Conservation (phyloP, 164 flowering plant species). For the Dillenia suffruticosa region DNA sequence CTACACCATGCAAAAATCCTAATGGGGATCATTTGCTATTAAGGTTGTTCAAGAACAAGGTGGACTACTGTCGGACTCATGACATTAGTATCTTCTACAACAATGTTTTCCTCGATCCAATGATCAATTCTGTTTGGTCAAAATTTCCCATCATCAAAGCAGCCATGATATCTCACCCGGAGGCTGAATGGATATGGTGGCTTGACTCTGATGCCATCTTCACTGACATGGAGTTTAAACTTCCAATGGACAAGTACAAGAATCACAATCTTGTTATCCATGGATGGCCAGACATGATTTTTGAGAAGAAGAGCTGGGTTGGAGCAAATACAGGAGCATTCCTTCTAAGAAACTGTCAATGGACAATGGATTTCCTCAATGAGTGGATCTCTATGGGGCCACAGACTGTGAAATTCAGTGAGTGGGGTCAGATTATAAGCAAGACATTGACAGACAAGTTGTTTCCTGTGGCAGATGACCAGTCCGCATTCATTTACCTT, state of each 20-base stretch:
- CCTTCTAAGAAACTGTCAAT: conserved; percentile 9
- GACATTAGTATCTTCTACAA: conserved; percentile 9
- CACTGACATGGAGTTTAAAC: conserved; percentile 14
- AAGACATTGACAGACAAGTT: conserved; percentile 6
- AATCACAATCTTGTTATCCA: conserved; percentile 4
- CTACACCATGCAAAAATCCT: conserved; percentile 4
- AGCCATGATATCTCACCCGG: conserved; percentile 17
- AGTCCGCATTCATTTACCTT: conserved; percentile 4
- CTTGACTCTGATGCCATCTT: conserved; percentile 12
- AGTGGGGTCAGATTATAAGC: conserved; percentile 9
- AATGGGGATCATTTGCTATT: conserved; percentile 9
- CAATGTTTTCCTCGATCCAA: conserved; percentile 6
- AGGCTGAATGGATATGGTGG: conserved; percentile 17
- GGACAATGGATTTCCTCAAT: conserved; percentile 12
- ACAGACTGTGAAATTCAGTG: neutral
- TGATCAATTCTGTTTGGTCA: conserved; percentile 8
- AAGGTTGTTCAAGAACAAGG: conserved; percentile 16
- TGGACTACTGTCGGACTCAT: conserved; percentile 13
- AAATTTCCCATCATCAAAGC: conserved; percentile 9
- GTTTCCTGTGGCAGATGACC: conserved; percentile 5
- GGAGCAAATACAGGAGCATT: conserved; percentile 1
- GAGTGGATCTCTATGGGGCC: conserved; percentile 14
- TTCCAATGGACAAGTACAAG: conserved; percentile 11
- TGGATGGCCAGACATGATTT: conserved; percentile 6
- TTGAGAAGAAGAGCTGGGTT: conserved; percentile 4